Conservation (phyloP, 164 flowering plant species). For the Vitis riparia region DNA sequence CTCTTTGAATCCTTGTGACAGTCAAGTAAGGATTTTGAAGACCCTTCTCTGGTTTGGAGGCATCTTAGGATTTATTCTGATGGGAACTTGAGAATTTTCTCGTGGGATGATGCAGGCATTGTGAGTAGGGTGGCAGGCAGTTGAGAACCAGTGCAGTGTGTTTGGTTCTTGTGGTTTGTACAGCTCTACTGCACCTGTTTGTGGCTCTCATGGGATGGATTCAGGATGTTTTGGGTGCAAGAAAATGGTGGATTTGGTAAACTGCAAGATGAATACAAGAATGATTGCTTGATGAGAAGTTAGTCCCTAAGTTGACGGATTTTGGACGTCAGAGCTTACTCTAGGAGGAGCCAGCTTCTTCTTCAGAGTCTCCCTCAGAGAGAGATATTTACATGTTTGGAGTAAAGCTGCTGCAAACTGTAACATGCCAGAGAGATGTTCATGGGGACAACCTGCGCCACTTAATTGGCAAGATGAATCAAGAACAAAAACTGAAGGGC, state of each 20-base stretch:
- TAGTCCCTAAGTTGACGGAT: constrained; percentile 47
- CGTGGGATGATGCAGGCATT: constrained; percentile 41
- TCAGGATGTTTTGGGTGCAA: constrained; percentile 31
- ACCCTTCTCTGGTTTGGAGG: constrained; percentile 38
- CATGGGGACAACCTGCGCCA: constrained; percentile 15
- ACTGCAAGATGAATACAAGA: constrained; percentile 45
- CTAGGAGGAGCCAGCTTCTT: constrained; percentile 25
- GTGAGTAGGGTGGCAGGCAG: constrained; percentile 51
- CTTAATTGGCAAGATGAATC: constrained; percentile 13
- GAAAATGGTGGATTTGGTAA: constrained; percentile 51
- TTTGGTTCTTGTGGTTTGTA: constrained; percentile 59
- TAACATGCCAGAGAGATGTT: constrained; percentile 29
- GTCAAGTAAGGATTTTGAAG: constrained; percentile 44
- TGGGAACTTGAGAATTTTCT: constrained; percentile 63
- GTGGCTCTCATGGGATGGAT: constrained; percentile 24
- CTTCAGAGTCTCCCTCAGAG: constrained; percentile 42
- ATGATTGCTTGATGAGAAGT: constrained; percentile 53
- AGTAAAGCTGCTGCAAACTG: constrained; percentile 40
- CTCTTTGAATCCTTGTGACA: background rate
- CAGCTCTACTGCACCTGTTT: constrained; percentile 39
- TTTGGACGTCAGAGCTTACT: constrained; percentile 40
- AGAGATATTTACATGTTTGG: constrained; percentile 55
- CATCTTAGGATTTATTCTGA: constrained; percentile 50
- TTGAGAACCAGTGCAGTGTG: constrained; percentile 51
- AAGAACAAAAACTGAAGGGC: constrained; percentile 16